Base-by-base conservation (phyloP, 2,329 filamentous ascomycete species). In the Cercospora brassicicola region DNA sequence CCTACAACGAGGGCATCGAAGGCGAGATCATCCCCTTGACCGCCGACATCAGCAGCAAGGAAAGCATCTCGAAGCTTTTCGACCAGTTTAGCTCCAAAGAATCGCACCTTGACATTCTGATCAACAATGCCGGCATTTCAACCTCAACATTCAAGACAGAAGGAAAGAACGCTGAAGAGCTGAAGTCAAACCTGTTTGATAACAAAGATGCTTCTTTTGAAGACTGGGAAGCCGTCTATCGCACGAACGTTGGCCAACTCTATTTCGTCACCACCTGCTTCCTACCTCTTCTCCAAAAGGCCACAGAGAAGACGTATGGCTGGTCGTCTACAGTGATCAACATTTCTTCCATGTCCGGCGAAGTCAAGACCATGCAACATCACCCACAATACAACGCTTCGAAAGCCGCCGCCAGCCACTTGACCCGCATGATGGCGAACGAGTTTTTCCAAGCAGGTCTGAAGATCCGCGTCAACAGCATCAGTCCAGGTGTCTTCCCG, bases 381-480 rank as follows among this genome's bases (percentile, higher is more conserved):
- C 82, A 83, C 71, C 82, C 82, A 67, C 79, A 79, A 45, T 84
- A 84, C 78, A 84, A 86, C 67, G 79, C 83, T 4, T 65, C 55
- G 59, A 75, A 70, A 33, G 83, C 81, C 18, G 84, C 84, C 1
- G 76, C 82, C 7, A 83, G 87, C 56, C 86, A 88, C 69, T 77
- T 88, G 11, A 88, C 83, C 28, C 83, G 83, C 71, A 82, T 87
- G 80, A 79, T 88, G 8, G 84, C 85, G 0, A 81, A 81, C 9
- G 84, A 87, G 66, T 81, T 88, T 30, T 81, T 83, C n/a, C 81
- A 82, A 48, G 80, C 81, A 33, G 81, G 79, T 4, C 77, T 87
- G 60, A 85, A 87, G 76, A 83, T 88, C 62, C 78, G 86, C 13
- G 81, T 88, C 69, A 88, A 89, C 76, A 82, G 79, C 57, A 87